Evolutionary conservation across 2,329 filamentous ascomycete genomes (phyloP).

Genomic region (Aspergillaceae sp.): DNA sequence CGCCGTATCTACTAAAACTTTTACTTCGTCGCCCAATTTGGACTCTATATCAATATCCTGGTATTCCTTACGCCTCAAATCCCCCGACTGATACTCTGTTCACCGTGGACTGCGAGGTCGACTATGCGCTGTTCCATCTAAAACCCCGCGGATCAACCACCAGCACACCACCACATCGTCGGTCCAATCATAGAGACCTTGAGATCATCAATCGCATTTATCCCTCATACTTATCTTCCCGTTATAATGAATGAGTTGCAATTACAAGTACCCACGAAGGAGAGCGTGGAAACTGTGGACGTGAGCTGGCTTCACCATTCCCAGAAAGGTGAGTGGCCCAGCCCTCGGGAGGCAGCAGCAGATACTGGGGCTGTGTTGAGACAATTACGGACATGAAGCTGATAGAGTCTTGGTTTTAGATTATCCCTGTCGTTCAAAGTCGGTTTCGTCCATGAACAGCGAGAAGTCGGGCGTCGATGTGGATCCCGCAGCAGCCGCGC

Average conservation of each 20-base stretch:
- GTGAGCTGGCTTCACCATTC: constrained; percentile 86
- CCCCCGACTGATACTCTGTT: not conserved
- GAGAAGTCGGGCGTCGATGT: constrained; percentile 19
- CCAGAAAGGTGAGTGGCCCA: constrained; percentile 60
- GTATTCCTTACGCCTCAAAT: no score
- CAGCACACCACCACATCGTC: not conserved
- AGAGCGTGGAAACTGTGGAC: constrained; percentile 72
- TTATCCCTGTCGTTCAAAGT: constrained; percentile 29
- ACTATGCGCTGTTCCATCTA: no score
- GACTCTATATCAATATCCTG: no score
- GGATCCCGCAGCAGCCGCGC: constrained; percentile 10
- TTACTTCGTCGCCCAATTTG: not conserved
- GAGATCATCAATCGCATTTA: not conserved
- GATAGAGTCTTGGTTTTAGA: constrained; percentile 11
- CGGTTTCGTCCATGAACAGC: constrained; percentile 23
- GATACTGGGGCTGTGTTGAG: not conserved
- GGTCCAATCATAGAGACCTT: not conserved
- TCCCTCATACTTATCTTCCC: not conserved
- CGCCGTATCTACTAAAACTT: constrained; percentile 5
- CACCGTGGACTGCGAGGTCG: not conserved
- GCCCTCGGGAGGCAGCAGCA: not conserved
- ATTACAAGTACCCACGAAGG: constrained; percentile 47
- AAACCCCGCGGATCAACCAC: not conserved
- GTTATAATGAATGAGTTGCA: not conserved
- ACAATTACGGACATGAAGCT: no score